These are phyloP conservation scores for Syncephalis plumigaleata DNA, from an alignment of 371 early-diverging fungal species.

Conservation along the genomic window DNA sequence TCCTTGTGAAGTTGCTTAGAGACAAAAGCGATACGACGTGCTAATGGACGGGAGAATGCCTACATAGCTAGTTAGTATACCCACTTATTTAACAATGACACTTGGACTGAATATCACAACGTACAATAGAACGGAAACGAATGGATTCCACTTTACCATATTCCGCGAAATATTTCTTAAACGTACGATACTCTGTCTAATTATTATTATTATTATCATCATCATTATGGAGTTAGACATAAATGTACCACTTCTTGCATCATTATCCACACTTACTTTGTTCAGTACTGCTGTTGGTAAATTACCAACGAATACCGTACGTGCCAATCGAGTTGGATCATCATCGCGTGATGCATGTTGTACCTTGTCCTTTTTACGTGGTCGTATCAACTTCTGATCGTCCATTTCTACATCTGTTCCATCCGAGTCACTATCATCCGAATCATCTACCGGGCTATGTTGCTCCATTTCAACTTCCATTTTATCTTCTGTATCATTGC, in stretches of 20 bases:
- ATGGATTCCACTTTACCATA: slow-evolving; percentile 67
- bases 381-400: too few species aligned
- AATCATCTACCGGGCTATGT: too few species aligned
- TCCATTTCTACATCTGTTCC: too few species aligned
- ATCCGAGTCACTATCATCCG: too few species aligned
- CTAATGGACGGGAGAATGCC: slow-evolving; percentile 47
- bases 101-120: slow-evolving; percentile 6
- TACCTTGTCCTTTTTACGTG: slow-evolving; percentile 1
- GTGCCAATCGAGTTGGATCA: slow-evolving; percentile 24
- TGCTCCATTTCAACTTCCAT: too few species aligned
- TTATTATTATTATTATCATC: neutral
- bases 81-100: slow-evolving; percentile 3
- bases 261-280: slow-evolving; percentile 19
- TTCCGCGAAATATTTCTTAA: slow-evolving; percentile 41
- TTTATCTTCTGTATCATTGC: too few species aligned
- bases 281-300: slow-evolving; percentile 38
- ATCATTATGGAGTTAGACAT: too few species aligned
- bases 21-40: slow-evolving; percentile 56
- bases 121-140: slow-evolving; percentile 75
- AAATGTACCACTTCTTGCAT: too few species aligned
- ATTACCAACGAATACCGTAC: slow-evolving; percentile 76
- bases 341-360: slow-evolving; percentile 12
- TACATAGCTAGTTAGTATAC: too few species aligned
- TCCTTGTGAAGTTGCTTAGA: slow-evolving; percentile 58
- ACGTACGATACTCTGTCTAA: slow-evolving; percentile 30